Evolutionary conservation across 306 rosid species (phyloP), one percentile per base, ranked within the genome.

Genomic region (Vachellia pachyceras): DNA sequence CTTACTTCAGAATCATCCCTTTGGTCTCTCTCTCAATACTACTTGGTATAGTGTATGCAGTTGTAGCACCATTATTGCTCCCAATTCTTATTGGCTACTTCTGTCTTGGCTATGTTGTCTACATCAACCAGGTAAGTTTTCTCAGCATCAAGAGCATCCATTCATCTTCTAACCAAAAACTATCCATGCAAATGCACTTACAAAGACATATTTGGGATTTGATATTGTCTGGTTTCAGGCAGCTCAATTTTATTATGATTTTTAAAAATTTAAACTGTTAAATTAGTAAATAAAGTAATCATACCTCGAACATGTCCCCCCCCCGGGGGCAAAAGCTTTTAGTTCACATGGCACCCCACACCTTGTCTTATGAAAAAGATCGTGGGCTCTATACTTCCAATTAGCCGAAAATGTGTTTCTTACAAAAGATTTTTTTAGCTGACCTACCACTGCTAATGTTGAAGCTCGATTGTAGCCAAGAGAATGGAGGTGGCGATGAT

Each of bases 61-160:
- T 93, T 64, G 95, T 95, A 65, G 87, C 97, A 42, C 98, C 98
- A 0, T 71, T 93, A 78, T 73, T 95, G 87, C 98, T 90, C 41
- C 97, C 98, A 33, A 88, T 95, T 84, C 94, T 95, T 49, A 80
- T 93, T 25, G 90, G 94, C 52, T 91, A 93, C 94, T 95, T 95
- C 90, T 90, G 90, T 76, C 84, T 95, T 33, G 99, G 99, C 86
- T 95, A 93, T 80, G 87, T 88, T 78, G 93, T 95, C 45, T 90
- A 71, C 72, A 81, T 93, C 85, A 91, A 89, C 71, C 90, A 84
- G 82, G 90, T 89, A 73, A 76, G 72, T 29, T 22, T 73, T 69
- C 9, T 66, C 25, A 45, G 37, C 47, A 77, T 68, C 76, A 52
- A 45, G 25, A 23, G 39, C 55, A 12, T 61, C 37, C 61, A 70